Percentiles rank a stretch among this genome's conserved stretches.
Conservation (phyloP, 768 basidiomycete genomes). For the Xerocomellus chrysenteron region DNA sequence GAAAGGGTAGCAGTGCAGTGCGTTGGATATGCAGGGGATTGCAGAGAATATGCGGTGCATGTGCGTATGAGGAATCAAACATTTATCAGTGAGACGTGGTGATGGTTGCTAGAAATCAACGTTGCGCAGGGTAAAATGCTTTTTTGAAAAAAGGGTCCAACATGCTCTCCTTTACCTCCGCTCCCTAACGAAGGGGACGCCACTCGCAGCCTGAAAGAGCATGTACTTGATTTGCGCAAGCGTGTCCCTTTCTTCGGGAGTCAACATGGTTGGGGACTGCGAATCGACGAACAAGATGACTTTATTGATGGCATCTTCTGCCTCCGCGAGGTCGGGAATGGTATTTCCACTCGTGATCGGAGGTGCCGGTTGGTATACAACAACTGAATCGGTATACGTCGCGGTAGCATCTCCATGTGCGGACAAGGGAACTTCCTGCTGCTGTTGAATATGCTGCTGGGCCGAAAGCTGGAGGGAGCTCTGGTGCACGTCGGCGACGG, state of each 20-base stretch:
- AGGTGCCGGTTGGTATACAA: conserved; percentile 35
- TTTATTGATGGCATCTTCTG: conserved; percentile 53
- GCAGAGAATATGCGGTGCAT: conserved; percentile 23
- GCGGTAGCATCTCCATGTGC: conserved; percentile 23
- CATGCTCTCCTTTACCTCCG: conserved; percentile 23
- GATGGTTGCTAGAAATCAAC: conserved; percentile 12
- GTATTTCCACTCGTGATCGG: conserved; percentile 32
- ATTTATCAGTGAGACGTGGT: conserved; percentile 23
- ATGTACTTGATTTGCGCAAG: conserved; percentile 51
- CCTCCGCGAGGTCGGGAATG: conserved; percentile 46
- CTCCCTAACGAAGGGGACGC: conserved; percentile 36
- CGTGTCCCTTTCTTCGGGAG: conserved; percentile 36
- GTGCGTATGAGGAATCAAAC: conserved; percentile 14
- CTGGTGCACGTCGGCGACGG: conserved; percentile 28
- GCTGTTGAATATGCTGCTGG: conserved; percentile 30
- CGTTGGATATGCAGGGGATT: conserved; percentile 23
- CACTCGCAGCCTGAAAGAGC: conserved; percentile 49
- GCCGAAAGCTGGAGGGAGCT: conserved; percentile 29
- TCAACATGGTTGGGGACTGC: conserved; percentile 32
- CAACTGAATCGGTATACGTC: conserved; percentile 28
- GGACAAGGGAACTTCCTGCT: conserved; percentile 31
- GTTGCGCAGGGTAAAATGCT: conserved; percentile 14
- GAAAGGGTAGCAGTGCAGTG: conserved; percentile 19
- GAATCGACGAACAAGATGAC: conserved; percentile 54
- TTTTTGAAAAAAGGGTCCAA: conserved; percentile 14